These are phyloP conservation scores for Cutaneotrichosporon cutaneum DNA, from an alignment of 1,284 basidiomycete genomes.

Conservation along the genomic window DNA sequence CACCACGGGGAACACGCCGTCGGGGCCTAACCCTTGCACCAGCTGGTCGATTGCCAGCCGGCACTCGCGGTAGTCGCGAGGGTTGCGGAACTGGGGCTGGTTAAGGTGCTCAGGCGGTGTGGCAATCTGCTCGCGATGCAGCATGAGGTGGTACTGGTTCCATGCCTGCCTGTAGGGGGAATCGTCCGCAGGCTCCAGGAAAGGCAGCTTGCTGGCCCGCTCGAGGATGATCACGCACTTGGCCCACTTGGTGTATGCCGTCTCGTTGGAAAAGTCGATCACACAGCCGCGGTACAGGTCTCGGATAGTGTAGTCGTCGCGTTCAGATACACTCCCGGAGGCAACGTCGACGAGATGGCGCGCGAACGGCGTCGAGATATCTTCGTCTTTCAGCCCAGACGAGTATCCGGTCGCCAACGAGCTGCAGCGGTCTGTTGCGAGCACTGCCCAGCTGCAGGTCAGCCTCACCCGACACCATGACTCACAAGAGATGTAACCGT, in stretches of 20 bases:
- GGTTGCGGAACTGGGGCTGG: slow-evolving; percentile 44
- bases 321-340: slow-evolving; percentile 33
- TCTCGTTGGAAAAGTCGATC: slow-evolving; percentile 27
- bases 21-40: slow-evolving; percentile 31
- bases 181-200: slow-evolving; percentile 37
- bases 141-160: slow-evolving; percentile 28
- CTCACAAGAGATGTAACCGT: slow-evolving; percentile 47
- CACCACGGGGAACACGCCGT: slow-evolving; percentile 42
- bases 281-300: slow-evolving; percentile 38
- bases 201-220: slow-evolving; percentile 42
- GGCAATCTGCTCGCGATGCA: slow-evolving; percentile 22
- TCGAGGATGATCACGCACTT: slow-evolving; percentile 43
- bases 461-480: slow-evolving; percentile 1
- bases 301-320: slow-evolving; percentile 40
- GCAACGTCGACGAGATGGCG: slow-evolving; percentile 39
- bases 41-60: slow-evolving; percentile 37
- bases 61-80: slow-evolving; percentile 37
- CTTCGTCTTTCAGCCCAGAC: slow-evolving; percentile 35
- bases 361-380: slow-evolving; percentile 47
- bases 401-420: slow-evolving; percentile 45
- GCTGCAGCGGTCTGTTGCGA: slow-evolving; percentile 41
- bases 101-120: slow-evolving; percentile 39
- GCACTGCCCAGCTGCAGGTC: slow-evolving; percentile 41
- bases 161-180: slow-evolving; percentile 39
- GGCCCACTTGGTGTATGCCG: slow-evolving; percentile 34